phyloP scores from a whole-genome alignment of 768 basidiomycete genomes.

The Amanita inopinata region DNA sequence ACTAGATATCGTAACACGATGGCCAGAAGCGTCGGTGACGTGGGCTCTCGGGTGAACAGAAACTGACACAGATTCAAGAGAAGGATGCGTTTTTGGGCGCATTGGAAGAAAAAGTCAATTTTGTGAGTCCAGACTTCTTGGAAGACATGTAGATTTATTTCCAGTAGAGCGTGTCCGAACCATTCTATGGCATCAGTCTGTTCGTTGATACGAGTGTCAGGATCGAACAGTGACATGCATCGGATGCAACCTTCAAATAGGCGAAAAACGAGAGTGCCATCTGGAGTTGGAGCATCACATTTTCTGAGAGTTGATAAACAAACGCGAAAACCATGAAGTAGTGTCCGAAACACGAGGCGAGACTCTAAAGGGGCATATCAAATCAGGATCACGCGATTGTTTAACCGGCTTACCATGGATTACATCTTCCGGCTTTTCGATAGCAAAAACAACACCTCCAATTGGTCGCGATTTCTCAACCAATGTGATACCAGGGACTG shows the following conservation, averaged over 20 bases:
- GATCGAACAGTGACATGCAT: constrained; percentile 78
- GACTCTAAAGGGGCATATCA: constrained; percentile 47
- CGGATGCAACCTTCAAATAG: constrained; percentile 81
- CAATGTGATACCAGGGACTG: constrained; percentile 40
- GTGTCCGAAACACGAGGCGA: constrained; percentile 75
- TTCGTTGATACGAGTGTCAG: constrained; percentile 51
- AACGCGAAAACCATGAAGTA: constrained; percentile 82
- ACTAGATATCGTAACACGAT: constrained; percentile 86
- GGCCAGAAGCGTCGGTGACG: constrained; percentile 74
- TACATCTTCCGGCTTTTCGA: constrained; percentile 77
- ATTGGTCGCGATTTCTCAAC: constrained; percentile 87
- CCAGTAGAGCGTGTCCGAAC: constrained; percentile 66
- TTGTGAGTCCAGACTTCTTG: constrained; percentile 94
- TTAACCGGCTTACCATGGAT: constrained; percentile 46
- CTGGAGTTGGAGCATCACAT: constrained; percentile 66
- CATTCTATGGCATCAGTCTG: constrained; percentile 77
- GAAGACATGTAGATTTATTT: constrained; percentile 86
- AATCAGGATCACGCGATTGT: constrained; percentile 2
- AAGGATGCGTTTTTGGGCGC: constrained; percentile 63
- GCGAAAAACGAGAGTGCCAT: constrained; percentile 79
- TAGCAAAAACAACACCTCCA: constrained; percentile 62
- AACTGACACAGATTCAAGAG: constrained; percentile 80
- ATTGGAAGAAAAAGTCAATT: constrained; percentile 84
- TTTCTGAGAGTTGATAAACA: constrained; percentile 71
- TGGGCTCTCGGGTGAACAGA: constrained; percentile 69